Evolutionary conservation across 2,329 filamentous ascomycete genomes (phyloP).

Genomic region (Fusarium nisikadoi): DNA sequence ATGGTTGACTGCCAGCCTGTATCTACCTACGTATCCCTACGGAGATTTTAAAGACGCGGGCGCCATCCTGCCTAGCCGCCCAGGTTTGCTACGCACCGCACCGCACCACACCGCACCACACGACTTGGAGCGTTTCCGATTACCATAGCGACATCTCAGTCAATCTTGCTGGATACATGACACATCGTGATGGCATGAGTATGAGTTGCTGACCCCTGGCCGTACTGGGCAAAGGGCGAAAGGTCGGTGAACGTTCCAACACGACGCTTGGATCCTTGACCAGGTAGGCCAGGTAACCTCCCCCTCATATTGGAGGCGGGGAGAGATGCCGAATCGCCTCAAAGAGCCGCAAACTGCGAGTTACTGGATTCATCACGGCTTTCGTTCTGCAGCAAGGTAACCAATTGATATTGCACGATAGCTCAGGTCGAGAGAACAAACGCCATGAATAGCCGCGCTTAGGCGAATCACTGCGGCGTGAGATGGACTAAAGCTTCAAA

Average conservation of each 20-base stretch:
- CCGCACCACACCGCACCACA: not conserved
- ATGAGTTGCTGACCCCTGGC: conserved; percentile 3
- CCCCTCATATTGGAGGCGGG: not conserved
- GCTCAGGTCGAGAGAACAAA: not conserved
- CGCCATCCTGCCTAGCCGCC: conserved; percentile 7
- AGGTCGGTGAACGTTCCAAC: conserved; percentile 8
- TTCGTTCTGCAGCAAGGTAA: not conserved
- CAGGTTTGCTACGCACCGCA: conserved; percentile 1
- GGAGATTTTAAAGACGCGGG: not conserved
- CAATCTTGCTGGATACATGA: not conserved
- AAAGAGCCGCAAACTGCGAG: not conserved
- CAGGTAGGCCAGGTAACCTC: not conserved
- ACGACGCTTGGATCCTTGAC: conserved; percentile 6
- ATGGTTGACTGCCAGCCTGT: not conserved
- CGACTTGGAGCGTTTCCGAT: not conserved
- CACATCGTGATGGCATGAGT: conserved; percentile 6
- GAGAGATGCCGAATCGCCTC: not conserved
- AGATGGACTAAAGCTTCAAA: conserved; percentile 6
- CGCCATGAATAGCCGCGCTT: conserved; percentile 30
- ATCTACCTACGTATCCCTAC: not conserved
- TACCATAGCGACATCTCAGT: not conserved
- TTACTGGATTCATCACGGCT: not conserved
- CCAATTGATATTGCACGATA: not conserved
- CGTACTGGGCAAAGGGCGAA: not conserved
- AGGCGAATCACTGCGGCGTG: conserved; percentile 26